These are phyloP conservation scores for Isoetes taiwanensis DNA, from an alignment of 75 land plant species.

Conservation along the genomic window DNA sequence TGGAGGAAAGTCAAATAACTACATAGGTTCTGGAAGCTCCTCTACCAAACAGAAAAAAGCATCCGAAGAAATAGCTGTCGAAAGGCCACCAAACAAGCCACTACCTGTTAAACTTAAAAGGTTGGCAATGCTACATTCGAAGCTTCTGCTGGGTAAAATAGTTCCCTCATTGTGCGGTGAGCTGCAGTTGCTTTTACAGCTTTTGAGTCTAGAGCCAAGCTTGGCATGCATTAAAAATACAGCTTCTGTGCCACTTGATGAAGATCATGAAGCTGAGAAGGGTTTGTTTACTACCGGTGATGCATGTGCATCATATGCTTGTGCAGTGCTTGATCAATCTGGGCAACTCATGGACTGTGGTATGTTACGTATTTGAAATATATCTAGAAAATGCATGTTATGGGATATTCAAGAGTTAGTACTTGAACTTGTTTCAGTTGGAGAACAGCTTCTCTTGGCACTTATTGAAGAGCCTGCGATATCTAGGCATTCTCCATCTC, in stretches of 20 bases:
- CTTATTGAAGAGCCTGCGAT: slow-evolving; percentile 23
- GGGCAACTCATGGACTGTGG: slow-evolving; percentile 22
- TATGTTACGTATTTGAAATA: slow-evolving; percentile 1
- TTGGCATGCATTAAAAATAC: background rate
- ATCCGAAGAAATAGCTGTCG: too few species aligned
- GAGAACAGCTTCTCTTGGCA: slow-evolving; percentile 25
- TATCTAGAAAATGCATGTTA: too few species aligned
- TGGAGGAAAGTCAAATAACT: background rate
- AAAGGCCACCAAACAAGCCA: background rate
- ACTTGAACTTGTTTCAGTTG: too few species aligned
- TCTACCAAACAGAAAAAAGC: too few species aligned
- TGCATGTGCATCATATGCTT: slow-evolving; percentile 25
- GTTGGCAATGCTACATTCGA: slow-evolving; percentile 28
- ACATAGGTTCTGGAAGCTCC: background rate
- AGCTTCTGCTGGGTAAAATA: slow-evolving; percentile 15
- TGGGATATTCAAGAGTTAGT: too few species aligned
- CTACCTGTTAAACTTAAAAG: slow-evolving; percentile 13
- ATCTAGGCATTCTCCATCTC: slow-evolving; percentile 15
- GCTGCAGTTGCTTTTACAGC: slow-evolving; percentile 22
- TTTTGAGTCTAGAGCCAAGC: slow-evolving; percentile 17
- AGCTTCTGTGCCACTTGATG: background rate
- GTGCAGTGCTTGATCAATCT: slow-evolving; percentile 20
- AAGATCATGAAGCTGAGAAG: background rate
- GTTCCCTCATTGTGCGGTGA: slow-evolving; percentile 30
- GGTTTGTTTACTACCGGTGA: slow-evolving; percentile 3